Conservation (phyloP, 139 green algal species). For the Yamagishiella unicocca region DNA sequence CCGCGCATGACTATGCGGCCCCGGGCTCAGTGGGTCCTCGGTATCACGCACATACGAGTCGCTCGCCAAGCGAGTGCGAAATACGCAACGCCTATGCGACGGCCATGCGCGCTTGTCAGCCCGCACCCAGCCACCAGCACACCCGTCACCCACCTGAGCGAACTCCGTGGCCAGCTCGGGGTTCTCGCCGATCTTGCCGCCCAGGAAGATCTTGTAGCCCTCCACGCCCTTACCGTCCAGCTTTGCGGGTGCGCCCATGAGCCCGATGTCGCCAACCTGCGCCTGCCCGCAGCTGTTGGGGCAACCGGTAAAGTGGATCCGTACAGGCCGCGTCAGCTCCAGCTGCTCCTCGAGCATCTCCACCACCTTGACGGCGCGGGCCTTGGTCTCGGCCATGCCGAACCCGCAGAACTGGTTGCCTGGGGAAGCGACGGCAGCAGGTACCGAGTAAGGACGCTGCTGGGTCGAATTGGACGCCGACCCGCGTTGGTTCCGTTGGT, state of each 20-base stretch:
- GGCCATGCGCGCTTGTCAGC: no score
- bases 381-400: slow-evolving; percentile 97
- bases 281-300: slow-evolving; percentile 98
- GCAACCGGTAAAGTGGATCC: slow-evolving; percentile 99
- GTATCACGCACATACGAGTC: no score
- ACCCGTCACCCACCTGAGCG: slow-evolving; percentile 29
- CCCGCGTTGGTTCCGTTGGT: no score
- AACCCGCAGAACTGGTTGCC: slow-evolving; percentile 96
- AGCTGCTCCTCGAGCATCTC: slow-evolving; percentile 89
- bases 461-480: background rate
- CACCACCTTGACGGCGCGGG: slow-evolving; percentile 64
- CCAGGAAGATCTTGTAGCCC: slow-evolving; percentile 93
- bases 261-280: slow-evolving; percentile 95
- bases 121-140: no score
- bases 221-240: slow-evolving; percentile 90
- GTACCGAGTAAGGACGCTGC: background rate
- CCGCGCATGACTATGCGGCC: no score
- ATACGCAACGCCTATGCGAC: no score
- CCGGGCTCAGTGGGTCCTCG: no score
- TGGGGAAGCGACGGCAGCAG: background rate
- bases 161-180: slow-evolving; percentile 82
- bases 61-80: no score
- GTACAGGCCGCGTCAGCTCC: slow-evolving; percentile 82
- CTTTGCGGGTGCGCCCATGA: slow-evolving; percentile 94
- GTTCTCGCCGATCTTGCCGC: slow-evolving; percentile 86